These are phyloP conservation scores for Megacollybia platyphylla DNA, from an alignment of 1,284 basidiomycete species.

Conservation along the genomic window DNA sequence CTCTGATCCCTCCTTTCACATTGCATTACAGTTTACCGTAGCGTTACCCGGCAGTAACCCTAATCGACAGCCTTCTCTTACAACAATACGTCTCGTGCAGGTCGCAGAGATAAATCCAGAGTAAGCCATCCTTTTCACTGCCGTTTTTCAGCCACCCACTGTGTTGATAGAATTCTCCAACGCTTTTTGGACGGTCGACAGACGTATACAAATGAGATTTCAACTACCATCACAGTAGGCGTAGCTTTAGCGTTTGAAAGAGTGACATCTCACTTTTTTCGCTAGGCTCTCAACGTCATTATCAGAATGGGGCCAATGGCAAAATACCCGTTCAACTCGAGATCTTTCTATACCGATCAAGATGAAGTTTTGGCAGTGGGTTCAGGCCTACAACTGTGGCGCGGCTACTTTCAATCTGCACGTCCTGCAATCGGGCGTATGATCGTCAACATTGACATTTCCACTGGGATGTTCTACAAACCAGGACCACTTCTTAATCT, in stretches of 20 bases:
- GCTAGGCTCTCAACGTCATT: slow-evolving; percentile 47
- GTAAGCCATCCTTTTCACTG: slow-evolving; percentile 19
- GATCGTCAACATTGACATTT: slow-evolving; percentile 52
- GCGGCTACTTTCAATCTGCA: slow-evolving; percentile 44
- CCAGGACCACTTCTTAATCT: slow-evolving; percentile 22
- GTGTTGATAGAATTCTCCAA: slow-evolving; percentile 26
- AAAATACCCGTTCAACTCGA: slow-evolving; percentile 44
- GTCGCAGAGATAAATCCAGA: slow-evolving; percentile 50
- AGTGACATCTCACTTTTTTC: background rate
- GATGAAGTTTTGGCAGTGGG: slow-evolving; percentile 39
- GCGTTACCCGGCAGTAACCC: background rate
- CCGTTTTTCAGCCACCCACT: background rate
- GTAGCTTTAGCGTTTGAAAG: background rate
- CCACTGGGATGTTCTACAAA: slow-evolving; percentile 50
- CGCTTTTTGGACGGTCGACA: slow-evolving; percentile 44
- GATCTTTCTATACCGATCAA: slow-evolving; percentile 45
- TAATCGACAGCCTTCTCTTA: slow-evolving; percentile 23
- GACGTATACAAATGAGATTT: slow-evolving; percentile 39
- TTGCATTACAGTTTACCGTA: slow-evolving; percentile 12
- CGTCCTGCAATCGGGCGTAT: slow-evolving; percentile 40
- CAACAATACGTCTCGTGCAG: slow-evolving; percentile 35
- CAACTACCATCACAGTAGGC: slow-evolving; percentile 47
- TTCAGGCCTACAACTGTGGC: slow-evolving; percentile 37
- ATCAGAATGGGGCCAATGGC: slow-evolving; percentile 46
- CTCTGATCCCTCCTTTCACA: background rate